Conservation (phyloP, 176 grass and related monocot species). For the Elaeis guineensis region DNA sequence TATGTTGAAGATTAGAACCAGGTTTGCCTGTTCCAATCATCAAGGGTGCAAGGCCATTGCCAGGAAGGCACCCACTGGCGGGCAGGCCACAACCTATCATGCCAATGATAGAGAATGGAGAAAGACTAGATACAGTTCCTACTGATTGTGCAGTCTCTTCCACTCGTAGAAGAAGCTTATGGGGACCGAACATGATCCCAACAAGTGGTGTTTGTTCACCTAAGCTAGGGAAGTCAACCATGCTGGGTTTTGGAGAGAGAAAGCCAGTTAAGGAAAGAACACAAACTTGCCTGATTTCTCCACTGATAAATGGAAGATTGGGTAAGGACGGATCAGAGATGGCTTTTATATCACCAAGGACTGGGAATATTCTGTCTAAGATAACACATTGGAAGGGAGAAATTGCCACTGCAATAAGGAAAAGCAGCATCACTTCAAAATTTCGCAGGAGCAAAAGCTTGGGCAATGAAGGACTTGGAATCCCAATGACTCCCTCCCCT, state of each 20-base stretch:
- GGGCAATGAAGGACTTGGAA: slow-evolving; percentile 28
- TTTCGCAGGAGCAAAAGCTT: slow-evolving; percentile 47
- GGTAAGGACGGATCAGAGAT: not conserved
- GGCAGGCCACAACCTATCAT: slow-evolving; percentile 53
- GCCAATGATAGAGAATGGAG: slow-evolving; percentile 3
- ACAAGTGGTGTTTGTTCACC: slow-evolving; percentile 12
- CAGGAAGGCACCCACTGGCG: slow-evolving; percentile 55
- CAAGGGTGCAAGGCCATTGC: slow-evolving; percentile 46
- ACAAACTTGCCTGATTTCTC: slow-evolving; percentile 10
- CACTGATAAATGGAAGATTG: not conserved
- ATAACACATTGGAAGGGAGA: slow-evolving; percentile 6
- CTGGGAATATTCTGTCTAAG: not conserved
- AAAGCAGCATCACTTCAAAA: slow-evolving; percentile 47
- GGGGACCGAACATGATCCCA: slow-evolving; percentile 34
- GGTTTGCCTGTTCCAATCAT: slow-evolving; percentile 62
- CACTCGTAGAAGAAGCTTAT: slow-evolving; percentile 34
- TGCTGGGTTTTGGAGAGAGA: slow-evolving; percentile 55
- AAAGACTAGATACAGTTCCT: not conserved
- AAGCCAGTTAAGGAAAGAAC: slow-evolving; percentile 52
- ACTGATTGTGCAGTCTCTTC: no score
- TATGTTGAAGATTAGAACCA: slow-evolving; percentile 69
- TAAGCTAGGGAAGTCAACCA: slow-evolving; percentile 35
- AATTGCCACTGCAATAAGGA: slow-evolving; percentile 26
- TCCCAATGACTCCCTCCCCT: slow-evolving; percentile 46
- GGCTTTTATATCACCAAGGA: not conserved